These are phyloP conservation scores for Cyberlindnera euphorbiiphila DNA, from an alignment of 805 yeast species.

Conservation along the genomic window DNA sequence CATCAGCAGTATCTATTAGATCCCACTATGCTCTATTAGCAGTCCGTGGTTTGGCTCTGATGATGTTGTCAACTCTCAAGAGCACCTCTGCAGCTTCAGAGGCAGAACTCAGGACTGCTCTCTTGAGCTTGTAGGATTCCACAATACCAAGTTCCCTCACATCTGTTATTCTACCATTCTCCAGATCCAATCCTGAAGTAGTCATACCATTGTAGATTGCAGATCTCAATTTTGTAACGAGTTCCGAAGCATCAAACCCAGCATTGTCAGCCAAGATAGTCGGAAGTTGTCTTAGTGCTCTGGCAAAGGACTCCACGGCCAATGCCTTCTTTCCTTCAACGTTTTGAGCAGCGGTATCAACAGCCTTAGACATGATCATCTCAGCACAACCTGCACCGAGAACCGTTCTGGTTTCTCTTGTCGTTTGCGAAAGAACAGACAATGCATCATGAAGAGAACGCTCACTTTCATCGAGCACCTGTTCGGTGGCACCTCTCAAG, in stretches of 20 bases:
- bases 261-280: constrained; percentile 96
- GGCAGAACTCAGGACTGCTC: constrained; percentile 91
- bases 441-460: constrained; percentile 96
- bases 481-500: constrained; percentile 95
- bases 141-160: constrained; percentile 92
- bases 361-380: constrained; percentile 96
- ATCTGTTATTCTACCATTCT: constrained; percentile 81
- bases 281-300: constrained; percentile 92
- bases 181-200: constrained; percentile 87
- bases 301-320: constrained; percentile 92
- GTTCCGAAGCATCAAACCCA: constrained; percentile 90
- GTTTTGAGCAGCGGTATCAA: constrained; percentile 93
- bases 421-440: constrained; percentile 92
- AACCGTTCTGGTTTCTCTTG: constrained; percentile 83
- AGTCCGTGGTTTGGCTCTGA: constrained; percentile 95
- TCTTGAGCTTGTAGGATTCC: constrained; percentile 87
- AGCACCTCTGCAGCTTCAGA: constrained; percentile 98
- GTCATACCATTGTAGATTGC: constrained; percentile 83
- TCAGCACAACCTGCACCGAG: constrained; percentile 84
- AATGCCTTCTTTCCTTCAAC: constrained; percentile 89
- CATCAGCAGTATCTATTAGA: not conserved
- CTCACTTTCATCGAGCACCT: constrained; percentile 93
- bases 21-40: constrained; percentile 64
- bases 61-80: constrained; percentile 92
- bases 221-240: constrained; percentile 85